Conservation (phyloP, 495 filamentous ascomycete genomes). For the Neurospora discreta region DNA sequence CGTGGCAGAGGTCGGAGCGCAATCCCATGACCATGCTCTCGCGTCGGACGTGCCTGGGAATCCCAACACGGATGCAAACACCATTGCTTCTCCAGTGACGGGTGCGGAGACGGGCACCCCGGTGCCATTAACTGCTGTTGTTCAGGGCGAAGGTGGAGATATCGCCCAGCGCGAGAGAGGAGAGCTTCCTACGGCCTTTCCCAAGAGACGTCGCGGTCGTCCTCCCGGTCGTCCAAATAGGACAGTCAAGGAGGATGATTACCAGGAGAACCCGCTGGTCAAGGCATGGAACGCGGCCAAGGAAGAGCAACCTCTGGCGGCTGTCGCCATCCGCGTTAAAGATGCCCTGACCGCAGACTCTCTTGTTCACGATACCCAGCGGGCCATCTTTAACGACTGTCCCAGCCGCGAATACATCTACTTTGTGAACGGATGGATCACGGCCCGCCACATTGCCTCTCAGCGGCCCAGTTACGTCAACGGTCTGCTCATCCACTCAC, state of each 20-base stretch:
- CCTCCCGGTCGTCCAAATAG: conserved; percentile 23
- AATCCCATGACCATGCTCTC: not conserved
- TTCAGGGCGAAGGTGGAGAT: not conserved
- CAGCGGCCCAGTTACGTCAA: conserved; percentile 27
- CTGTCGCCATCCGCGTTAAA: conserved; percentile 15
- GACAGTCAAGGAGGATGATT: conserved; percentile 20
- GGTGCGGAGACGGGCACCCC: not conserved
- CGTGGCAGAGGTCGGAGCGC: not conserved
- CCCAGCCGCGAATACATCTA: conserved; percentile 20
- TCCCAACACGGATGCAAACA: not conserved
- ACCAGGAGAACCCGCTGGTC: conserved; percentile 16
- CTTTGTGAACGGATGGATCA: conserved; percentile 26
- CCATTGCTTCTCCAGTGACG: not conserved
- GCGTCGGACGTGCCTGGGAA: not conserved
- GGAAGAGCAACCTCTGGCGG: conserved; percentile 8
- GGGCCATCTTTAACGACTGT: conserved; percentile 14
- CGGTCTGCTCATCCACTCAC: conserved; percentile 24
- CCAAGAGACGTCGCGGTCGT: conserved; percentile 22
- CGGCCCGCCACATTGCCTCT: conserved; percentile 23
- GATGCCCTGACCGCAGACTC: conserved; percentile 16
- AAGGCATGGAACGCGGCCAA: conserved; percentile 22
- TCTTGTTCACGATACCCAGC: conserved; percentile 21
- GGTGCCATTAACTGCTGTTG: not conserved
- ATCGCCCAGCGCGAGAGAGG: not conserved
- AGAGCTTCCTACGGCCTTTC: conserved; percentile 15